Percentiles rank a stretch among this genome's conserved stretches.
Evolutionary conservation across 495 filamentous ascomycete genomes (phyloP).

Genomic region (Rhypophila decipiens): DNA sequence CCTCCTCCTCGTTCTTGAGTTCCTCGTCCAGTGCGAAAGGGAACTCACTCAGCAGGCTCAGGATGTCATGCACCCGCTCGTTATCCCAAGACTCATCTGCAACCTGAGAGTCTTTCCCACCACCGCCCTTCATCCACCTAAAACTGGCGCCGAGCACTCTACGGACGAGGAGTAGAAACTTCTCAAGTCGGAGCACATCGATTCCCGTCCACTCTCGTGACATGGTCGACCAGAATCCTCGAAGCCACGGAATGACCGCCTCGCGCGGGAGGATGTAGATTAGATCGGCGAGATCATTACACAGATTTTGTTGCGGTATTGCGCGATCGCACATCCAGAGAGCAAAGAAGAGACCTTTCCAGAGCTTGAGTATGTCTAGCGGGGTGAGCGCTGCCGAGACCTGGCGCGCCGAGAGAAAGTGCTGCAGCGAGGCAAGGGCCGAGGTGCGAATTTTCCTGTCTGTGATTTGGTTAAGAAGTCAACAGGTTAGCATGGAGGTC

Average conservation of each 20-base stretch:
- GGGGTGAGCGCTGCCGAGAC: constrained; percentile 48
- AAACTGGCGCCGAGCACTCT: constrained; percentile 66
- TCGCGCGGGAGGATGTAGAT: constrained; percentile 55
- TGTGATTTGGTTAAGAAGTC: constrained; percentile 24
- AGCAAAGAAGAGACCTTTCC: constrained; percentile 96
- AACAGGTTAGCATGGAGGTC: neutral
- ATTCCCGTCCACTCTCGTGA: constrained; percentile 72
- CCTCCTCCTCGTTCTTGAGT: constrained; percentile 17
- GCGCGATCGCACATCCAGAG: constrained; percentile 93
- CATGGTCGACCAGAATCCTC: constrained; percentile 89
- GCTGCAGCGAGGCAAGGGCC: constrained; percentile 70
- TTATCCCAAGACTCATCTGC: constrained; percentile 21
- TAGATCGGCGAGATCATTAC: constrained; percentile 67
- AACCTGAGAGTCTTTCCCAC: constrained; percentile 15
- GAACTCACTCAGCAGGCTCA: constrained; percentile 37
- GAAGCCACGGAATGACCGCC: constrained; percentile 56
- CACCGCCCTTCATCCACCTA: constrained; percentile 40
- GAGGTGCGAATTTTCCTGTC: constrained; percentile 77
- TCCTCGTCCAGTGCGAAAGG: constrained; percentile 37
- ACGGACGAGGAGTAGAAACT: constrained; percentile 82
- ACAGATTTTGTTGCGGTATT: constrained; percentile 77
- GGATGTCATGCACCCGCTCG: constrained; percentile 26
- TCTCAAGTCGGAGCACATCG: constrained; percentile 84
- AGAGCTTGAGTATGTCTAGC: constrained; percentile 82
- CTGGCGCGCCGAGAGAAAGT: constrained; percentile 65